A percentile compares a stretch with the other conserved stretches of the same genome.
These are phyloP conservation scores for Lepiota brunneoincarnata DNA, from an alignment of 768 basidiomycete species.

Conservation along the genomic window DNA sequence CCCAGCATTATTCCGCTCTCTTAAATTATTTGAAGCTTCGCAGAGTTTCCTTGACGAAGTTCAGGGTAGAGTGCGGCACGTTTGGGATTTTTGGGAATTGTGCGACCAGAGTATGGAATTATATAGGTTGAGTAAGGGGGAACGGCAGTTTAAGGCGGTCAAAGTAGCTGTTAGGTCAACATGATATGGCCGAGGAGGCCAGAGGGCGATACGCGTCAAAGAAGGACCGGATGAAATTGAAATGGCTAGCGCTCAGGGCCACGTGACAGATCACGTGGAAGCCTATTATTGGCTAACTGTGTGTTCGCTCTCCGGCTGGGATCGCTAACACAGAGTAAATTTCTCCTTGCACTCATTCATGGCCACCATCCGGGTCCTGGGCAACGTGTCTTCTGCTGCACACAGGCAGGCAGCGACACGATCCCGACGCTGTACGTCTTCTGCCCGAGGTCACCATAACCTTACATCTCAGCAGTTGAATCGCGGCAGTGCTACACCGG, in stretches of 20 bases:
- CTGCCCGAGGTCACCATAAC: not conserved
- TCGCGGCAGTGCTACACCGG: conserved; percentile 16
- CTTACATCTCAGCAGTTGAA: not conserved
- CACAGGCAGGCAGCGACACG: not conserved
- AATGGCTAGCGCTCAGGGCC: not conserved
- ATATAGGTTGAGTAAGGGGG: conserved; percentile 9
- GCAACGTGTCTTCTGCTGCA: not conserved
- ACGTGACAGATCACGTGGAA: conserved; percentile 2
- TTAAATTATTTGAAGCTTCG: not conserved
- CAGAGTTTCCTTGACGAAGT: not conserved
- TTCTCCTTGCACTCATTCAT: conserved; percentile 14
- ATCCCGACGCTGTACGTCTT: conserved; percentile 14
- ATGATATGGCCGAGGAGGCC: conserved; percentile 1
- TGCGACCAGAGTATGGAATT: not conserved
- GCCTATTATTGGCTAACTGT: not conserved
- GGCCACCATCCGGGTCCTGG: conserved; percentile 15
- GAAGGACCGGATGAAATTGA: not conserved
- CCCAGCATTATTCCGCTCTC: conserved; percentile 12
- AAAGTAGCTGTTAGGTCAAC: conserved; percentile 1
- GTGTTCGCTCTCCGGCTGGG: not conserved
- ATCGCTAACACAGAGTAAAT: not conserved
- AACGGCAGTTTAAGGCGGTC: conserved; percentile 13
- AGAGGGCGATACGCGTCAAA: conserved; percentile 2
- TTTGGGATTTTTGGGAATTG: not conserved
- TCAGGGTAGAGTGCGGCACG: not conserved